Conservation (phyloP, 1,284 basidiomycete genomes). For the Chondrostereum purpureum region DNA sequence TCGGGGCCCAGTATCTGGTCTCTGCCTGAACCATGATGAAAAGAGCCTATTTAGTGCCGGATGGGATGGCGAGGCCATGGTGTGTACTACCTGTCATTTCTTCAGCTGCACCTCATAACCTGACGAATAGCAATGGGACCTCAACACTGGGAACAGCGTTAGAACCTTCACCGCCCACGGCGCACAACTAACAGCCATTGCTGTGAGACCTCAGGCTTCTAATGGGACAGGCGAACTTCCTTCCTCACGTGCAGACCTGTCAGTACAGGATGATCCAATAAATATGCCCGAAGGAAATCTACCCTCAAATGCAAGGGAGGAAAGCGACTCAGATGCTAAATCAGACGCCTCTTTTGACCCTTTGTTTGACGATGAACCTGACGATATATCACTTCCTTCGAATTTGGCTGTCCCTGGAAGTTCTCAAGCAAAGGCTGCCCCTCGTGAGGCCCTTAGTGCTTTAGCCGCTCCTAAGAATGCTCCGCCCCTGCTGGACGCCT, state of each 20-base stretch:
- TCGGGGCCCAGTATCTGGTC: conserved; percentile 78
- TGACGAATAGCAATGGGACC: conserved; percentile 86
- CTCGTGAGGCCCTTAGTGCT: conserved; percentile 19
- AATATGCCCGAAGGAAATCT: neutral
- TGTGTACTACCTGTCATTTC: conserved; percentile 35
- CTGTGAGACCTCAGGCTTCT: conserved; percentile 58
- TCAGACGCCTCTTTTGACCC: conserved; percentile 77
- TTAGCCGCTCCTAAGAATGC: conserved; percentile 61
- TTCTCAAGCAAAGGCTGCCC: conserved; percentile 18
- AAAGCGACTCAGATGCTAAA: conserved; percentile 49
- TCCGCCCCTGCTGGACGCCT: conserved; percentile 61
- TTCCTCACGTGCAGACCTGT: neutral
- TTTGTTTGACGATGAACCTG: conserved; percentile 72
- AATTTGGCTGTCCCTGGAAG: conserved; percentile 17
- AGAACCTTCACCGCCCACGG: conserved; percentile 80
- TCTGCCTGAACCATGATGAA: conserved; percentile 77
- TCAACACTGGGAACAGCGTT: conserved; percentile 82
- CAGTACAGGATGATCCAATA: neutral
- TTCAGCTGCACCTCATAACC: conserved; percentile 6
- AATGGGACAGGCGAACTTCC: conserved; percentile 3
- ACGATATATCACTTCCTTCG: conserved; percentile 21
- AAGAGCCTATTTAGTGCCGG: conserved; percentile 85
- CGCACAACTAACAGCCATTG: conserved; percentile 80
- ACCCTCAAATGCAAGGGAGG: conserved; percentile 7
- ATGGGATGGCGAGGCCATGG: conserved; percentile 89